phyloP scores from a whole-genome alignment of 2,329 filamentous ascomycete species.

The Colletotrichum paranaense region DNA sequence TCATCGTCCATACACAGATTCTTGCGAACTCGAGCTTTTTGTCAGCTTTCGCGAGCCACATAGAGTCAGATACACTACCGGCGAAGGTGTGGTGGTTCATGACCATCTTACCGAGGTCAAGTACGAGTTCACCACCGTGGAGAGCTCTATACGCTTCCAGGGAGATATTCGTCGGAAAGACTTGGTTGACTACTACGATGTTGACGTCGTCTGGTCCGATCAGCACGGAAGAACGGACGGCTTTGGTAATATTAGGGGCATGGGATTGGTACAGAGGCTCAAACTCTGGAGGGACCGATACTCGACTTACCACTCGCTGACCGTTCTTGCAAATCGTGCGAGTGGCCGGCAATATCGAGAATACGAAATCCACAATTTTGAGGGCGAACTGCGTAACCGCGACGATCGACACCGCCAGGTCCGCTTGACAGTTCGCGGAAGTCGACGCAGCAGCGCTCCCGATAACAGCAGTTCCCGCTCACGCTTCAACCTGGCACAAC shows the following conservation, averaged over 20 bases:
- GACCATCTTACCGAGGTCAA: conserved; percentile 60
- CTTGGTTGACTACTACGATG: conserved; percentile 62
- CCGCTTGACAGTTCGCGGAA: conserved; percentile 53
- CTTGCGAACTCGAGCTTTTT: conserved; percentile 61
- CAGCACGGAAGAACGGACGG: conserved; percentile 59
- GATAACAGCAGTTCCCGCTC: conserved; percentile 49
- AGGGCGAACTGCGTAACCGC: conserved; percentile 56
- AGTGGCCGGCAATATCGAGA: conserved; percentile 58
- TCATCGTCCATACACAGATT: conserved; percentile 62
- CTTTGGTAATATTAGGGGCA: conserved; percentile 61
- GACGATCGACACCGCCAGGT: conserved; percentile 59
- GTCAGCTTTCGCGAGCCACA: conserved; percentile 60
- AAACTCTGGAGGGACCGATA: conserved; percentile 64
- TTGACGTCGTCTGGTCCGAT: conserved; percentile 65
- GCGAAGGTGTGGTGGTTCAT: conserved; percentile 58
- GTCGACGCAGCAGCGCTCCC: conserved; percentile 53
- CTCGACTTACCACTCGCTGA: conserved; percentile 59
- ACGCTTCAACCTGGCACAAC: conserved; percentile 56
- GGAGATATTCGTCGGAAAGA: conserved; percentile 60
- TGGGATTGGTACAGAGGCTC: conserved; percentile 63
- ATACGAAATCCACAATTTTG: conserved; percentile 60
- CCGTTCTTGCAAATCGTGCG: conserved; percentile 59
- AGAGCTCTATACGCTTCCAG: conserved; percentile 60
- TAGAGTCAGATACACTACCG: conserved; percentile 59
- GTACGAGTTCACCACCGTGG: conserved; percentile 63